Evolutionary conservation across 768 basidiomycete species (phyloP).

Genomic region (Porphyrellus cyaneotinctus): DNA sequence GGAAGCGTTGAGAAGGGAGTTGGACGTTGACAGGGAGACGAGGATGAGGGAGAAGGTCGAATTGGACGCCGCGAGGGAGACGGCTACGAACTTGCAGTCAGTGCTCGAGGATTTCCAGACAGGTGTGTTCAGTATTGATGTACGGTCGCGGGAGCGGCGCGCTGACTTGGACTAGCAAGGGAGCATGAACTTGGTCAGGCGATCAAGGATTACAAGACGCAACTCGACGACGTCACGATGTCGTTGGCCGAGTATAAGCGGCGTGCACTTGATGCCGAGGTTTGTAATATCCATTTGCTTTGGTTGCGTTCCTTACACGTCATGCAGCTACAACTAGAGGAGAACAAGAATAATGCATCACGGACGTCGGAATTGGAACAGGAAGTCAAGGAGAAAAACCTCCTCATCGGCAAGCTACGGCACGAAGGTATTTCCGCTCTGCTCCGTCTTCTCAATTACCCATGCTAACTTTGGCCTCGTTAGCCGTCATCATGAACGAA

Average conservation of each 20-base stretch:
- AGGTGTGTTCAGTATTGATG: constrained; percentile 41
- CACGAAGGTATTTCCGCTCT: constrained; percentile 72
- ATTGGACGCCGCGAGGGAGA: constrained; percentile 67
- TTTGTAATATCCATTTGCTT: constrained; percentile 28
- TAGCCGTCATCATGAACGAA: constrained; percentile 95
- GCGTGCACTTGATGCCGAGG: constrained; percentile 85
- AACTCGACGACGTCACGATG: constrained; percentile 62
- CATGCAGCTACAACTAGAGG: constrained; percentile 67
- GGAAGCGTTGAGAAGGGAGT: constrained; percentile 55
- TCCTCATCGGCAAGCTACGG: constrained; percentile 91
- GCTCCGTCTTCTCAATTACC: background rate
- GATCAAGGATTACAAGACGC: constrained; percentile 75
- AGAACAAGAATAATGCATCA: constrained; percentile 60
- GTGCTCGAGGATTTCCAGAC: constrained; percentile 95
- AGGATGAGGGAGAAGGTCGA: constrained; percentile 52
- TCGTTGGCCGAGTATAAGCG: constrained; percentile 89
- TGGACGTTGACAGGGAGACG: constrained; percentile 62
- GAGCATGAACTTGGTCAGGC: constrained; percentile 87
- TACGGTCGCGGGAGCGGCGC: background rate
- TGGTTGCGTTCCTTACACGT: constrained; percentile 2
- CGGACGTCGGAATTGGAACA: constrained; percentile 74
- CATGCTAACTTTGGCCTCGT: background rate
- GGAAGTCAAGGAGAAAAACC: constrained; percentile 92
- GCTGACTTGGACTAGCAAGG: constrained; percentile 53
- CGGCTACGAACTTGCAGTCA: constrained; percentile 79